Conservation (phyloP, 2,329 filamentous ascomycete species). For the Hymenoscyphus scutula region DNA sequence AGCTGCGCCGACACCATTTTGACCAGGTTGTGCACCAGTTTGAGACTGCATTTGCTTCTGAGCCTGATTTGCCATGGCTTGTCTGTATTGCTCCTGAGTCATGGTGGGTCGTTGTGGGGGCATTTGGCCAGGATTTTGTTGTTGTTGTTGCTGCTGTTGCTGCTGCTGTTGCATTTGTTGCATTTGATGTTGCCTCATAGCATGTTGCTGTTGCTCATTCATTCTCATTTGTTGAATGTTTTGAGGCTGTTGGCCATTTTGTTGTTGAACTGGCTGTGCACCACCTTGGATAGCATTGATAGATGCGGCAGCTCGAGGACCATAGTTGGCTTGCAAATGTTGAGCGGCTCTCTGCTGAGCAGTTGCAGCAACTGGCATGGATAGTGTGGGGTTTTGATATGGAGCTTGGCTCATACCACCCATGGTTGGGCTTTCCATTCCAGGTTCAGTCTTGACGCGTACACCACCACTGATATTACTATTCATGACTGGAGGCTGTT, state of each 20-base stretch:
- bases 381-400: constrained; percentile 31
- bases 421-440: constrained; percentile 31
- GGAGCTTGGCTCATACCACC: constrained; percentile 17
- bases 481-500: constrained; percentile 22
- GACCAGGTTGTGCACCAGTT: constrained; percentile 24
- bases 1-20: constrained; percentile 47
- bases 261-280: constrained; percentile 31
- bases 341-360: constrained; percentile 56
- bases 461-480: constrained; percentile 30
- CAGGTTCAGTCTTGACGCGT: constrained; percentile 45
- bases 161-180: constrained; percentile 37
- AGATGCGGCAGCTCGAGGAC: constrained; percentile 61
- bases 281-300: constrained; percentile 57
- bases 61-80: constrained; percentile 34
- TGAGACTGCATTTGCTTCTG: constrained; percentile 9
- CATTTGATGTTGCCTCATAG: constrained; percentile 21
- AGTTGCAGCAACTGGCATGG: constrained; percentile 35
- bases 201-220: constrained; percentile 10
- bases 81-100: constrained; percentile 31
- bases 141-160: constrained; percentile 35
- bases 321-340: constrained; percentile 59
- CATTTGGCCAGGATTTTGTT: constrained; percentile 13
- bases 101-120: constrained; percentile 15
- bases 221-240: constrained; percentile 13
- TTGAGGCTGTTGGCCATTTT: constrained; percentile 26